Base-by-base conservation (phyloP, 768 basidiomycete species). In the Rhizopogon vesiculosus region DNA sequence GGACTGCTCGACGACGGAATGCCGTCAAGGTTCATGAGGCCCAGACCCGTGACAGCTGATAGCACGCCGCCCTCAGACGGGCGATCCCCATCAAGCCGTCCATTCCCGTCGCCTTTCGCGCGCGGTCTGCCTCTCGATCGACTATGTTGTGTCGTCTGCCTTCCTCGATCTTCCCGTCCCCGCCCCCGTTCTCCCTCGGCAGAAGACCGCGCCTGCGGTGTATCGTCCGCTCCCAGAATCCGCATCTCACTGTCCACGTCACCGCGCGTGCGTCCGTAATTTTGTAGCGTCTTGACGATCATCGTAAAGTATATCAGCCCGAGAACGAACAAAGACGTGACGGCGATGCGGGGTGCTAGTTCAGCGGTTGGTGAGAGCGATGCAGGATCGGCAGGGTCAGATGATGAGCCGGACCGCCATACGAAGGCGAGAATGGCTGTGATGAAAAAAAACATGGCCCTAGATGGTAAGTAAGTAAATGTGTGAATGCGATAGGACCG, bases 361-460 rank as follows among this genome's bases (percentile, higher is more conserved):
- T 75, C 78, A 4, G 72, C 75, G 0, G 55, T 55, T 0, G 71
- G 61, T 4, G 72, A 66, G 0, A 85, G 73, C 7, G 72, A 72
- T 12, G 63, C 58, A 2, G 74, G 72, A 8, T 59, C 59, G 3
- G 64, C 44, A 2, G 64, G 61, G 44, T 86, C 80, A 12, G 66
- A 40, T 1, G 71, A 70, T 0, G 81, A 77, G 15, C 85, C 86
- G 0, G 79, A 78, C 42, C 83, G 75, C 87, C 86, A 88, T 51
- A 87, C 76, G 58, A 80, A 90, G 7, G 83, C 77, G 33, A 87
- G 73, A 60, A 90, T 85, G 12, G 84, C 74, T 3, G 76, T 62
- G 57, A 85, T 67, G 67, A 89, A 89, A 51, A 82, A 74, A 5
- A 87, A 72, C 78, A 90, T 84, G 0, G 88, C 83, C 83, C 82